Percentiles rank a stretch among this genome's conserved stretches.
Conservation (phyloP, 768 basidiomycete genomes). For the Suillus subluteus region DNA sequence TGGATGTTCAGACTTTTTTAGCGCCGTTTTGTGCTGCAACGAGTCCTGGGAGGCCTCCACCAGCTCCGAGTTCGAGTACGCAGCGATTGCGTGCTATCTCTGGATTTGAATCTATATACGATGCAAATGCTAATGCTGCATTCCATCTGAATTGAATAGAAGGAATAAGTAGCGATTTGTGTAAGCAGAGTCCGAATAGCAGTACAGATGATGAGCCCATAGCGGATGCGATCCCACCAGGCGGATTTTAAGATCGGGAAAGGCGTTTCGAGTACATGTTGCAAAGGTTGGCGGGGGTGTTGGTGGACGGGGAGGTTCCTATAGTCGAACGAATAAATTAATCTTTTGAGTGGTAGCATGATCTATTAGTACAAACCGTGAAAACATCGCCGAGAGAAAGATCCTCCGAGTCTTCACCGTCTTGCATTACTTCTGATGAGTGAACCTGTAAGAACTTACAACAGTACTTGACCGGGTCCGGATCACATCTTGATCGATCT, state of each 20-base stretch:
- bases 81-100: conserved; percentile 47
- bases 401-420: conserved; percentile 29
- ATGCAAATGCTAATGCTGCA: conserved; percentile 71
- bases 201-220: conserved; percentile 80
- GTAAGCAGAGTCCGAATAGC: conserved; percentile 14
- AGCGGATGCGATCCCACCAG: conserved; percentile 81
- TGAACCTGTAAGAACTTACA: not conserved
- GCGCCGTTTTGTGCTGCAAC: conserved; percentile 76
- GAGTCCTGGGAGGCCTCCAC: conserved; percentile 86
- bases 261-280: conserved; percentile 46
- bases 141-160: conserved; percentile 67
- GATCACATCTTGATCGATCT: not conserved
- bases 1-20: conserved; percentile 46
- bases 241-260: conserved; percentile 53
- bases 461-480: not conserved
- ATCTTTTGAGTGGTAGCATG: not conserved
- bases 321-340: not conserved
- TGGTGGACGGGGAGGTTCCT: conserved; percentile 70
- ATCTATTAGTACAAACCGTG: conserved; percentile 42
- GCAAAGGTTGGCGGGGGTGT: conserved; percentile 63
- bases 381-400: conserved; percentile 51
- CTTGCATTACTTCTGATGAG: conserved; percentile 11
- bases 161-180: not conserved
- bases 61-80: conserved; percentile 92
- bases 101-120: conserved; percentile 61